phyloP scores from a whole-genome alignment of 495 filamentous ascomycete species.

The Trichoderma erinaceum region DNA sequence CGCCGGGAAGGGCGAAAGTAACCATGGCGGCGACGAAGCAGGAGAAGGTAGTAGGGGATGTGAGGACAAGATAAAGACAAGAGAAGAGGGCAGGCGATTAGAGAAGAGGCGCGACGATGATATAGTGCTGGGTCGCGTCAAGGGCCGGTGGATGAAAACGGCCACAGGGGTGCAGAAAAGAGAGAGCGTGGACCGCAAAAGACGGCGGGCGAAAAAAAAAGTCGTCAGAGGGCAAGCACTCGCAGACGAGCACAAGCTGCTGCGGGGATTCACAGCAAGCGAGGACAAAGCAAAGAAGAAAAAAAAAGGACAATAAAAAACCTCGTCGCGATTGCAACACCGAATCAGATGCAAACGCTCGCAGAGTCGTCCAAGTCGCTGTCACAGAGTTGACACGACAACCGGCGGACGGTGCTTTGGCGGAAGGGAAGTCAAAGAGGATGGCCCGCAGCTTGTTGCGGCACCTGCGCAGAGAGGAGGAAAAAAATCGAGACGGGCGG shows the following conservation, averaged over 20 bases:
- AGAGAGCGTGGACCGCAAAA: neutral
- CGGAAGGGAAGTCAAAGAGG: neutral
- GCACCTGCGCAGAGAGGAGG: neutral
- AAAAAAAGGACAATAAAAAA: neutral
- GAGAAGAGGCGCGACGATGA: slow-evolving; percentile 1
- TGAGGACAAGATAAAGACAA: neutral
- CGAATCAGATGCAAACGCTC: neutral
- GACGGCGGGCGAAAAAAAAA: neutral
- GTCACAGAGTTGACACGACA: slow-evolving; percentile 8
- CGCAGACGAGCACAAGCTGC: neutral
- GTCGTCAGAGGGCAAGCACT: neutral
- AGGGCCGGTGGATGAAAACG: neutral
- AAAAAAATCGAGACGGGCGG: neutral
- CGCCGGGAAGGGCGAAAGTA: slow-evolving; percentile 13
- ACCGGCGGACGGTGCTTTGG: slow-evolving; percentile 5
- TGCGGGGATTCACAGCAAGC: neutral
- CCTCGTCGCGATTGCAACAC: slow-evolving; percentile 4
- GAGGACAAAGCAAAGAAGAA: neutral
- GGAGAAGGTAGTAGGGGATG: no score
- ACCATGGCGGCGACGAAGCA: slow-evolving; percentile 8
- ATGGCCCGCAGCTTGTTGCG: slow-evolving; percentile 9
- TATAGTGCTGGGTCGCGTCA: slow-evolving; percentile 5
- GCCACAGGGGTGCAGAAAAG: neutral
- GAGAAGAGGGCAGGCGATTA: neutral
- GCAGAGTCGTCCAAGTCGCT: neutral